These are phyloP conservation scores for Talaromyces wortmannii DNA, from an alignment of 495 filamentous ascomycete species.

Conservation along the genomic window DNA sequence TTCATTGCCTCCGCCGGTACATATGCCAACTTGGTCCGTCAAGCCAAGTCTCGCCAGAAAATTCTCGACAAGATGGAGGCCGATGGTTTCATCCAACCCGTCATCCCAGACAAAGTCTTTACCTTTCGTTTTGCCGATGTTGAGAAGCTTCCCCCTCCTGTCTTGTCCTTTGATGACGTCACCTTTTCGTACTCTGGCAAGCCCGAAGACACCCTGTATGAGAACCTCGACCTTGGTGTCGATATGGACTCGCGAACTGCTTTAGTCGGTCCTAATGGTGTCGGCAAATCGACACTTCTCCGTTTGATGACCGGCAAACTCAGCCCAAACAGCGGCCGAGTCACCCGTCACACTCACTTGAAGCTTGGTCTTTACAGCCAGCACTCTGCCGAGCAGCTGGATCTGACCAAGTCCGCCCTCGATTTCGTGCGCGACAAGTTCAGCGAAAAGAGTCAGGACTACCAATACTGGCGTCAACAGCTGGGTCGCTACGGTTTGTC, in stretches of 20 bases:
- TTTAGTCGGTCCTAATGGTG: constrained; percentile 97
- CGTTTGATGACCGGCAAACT: constrained; percentile 97
- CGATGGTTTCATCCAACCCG: constrained; percentile 93
- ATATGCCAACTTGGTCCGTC: constrained; percentile 97
- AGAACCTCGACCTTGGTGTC: constrained; percentile 93
- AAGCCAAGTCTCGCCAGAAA: constrained; percentile 99
- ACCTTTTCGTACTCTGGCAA: constrained; percentile 97
- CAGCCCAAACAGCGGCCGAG: constrained; percentile 71
- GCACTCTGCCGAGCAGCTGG: constrained; percentile 96
- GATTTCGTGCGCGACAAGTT: constrained; percentile 99
- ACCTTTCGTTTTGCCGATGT: constrained; percentile 98
- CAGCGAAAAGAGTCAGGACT: constrained; percentile 80
- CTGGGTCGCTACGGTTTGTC: constrained; percentile 88
- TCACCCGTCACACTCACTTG: constrained; percentile 91
- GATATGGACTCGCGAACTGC: constrained; percentile 99
- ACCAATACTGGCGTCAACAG: constrained; percentile 99
- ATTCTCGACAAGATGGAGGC: constrained; percentile 99
- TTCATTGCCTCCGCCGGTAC: constrained; percentile 99
- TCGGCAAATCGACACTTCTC: constrained; percentile 97
- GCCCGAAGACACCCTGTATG: constrained; percentile 84
- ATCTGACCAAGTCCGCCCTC: constrained; percentile 93
- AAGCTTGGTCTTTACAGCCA: constrained; percentile 97
- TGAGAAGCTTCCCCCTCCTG: constrained; percentile 94
- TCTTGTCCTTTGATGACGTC: constrained; percentile 93
- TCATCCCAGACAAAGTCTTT: constrained; percentile 81